Conservation (phyloP, 2,329 filamentous ascomycete species). For the Colletotrichum sp. region DNA sequence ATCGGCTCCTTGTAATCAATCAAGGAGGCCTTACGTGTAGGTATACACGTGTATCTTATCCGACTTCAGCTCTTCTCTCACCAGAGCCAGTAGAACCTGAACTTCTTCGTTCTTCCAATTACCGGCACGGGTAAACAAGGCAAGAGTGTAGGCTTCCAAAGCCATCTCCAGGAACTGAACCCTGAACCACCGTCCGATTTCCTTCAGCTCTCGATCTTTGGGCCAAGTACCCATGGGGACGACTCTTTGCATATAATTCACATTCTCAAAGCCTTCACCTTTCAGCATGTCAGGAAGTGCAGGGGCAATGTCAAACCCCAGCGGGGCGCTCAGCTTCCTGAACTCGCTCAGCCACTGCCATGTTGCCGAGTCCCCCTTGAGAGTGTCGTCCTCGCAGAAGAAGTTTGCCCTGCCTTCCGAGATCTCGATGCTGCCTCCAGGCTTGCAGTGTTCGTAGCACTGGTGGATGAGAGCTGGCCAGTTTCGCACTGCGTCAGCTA, state of each 20-base stretch:
- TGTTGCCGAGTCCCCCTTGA: slow-evolving; percentile 18
- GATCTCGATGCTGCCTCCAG: slow-evolving; percentile 51
- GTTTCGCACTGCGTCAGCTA: slow-evolving; percentile 31
- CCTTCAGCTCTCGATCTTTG: slow-evolving; percentile 41
- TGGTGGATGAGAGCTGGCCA: slow-evolving; percentile 28
- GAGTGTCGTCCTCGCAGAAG: slow-evolving; percentile 29
- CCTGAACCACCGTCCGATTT: slow-evolving; percentile 33
- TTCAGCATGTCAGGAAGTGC: slow-evolving; percentile 20
- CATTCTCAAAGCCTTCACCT: slow-evolving; percentile 29
- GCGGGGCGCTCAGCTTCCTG: slow-evolving; percentile 20
- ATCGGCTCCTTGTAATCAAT: not conserved
- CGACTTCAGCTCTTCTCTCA: slow-evolving; percentile 25
- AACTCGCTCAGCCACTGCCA: slow-evolving; percentile 26
- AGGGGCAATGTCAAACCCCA: slow-evolving; percentile 25
- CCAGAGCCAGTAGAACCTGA: slow-evolving; percentile 25
- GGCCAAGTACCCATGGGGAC: slow-evolving; percentile 46
- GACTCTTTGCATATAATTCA: slow-evolving; percentile 29
- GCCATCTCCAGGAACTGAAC: slow-evolving; percentile 24
- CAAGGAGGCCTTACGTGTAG: slow-evolving; percentile 17
- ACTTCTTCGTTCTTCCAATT: slow-evolving; percentile 25
- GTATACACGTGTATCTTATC: slow-evolving; percentile 28
- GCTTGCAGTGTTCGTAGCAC: slow-evolving; percentile 34
- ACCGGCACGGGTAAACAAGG: slow-evolving; percentile 24
- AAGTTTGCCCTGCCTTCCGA: slow-evolving; percentile 32
- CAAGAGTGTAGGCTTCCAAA: slow-evolving; percentile 23